Evolutionary conservation across 306 rosid species (phyloP), one percentile per base, ranked within the genome.

Genomic region (Elaeagnus macrophylla): DNA sequence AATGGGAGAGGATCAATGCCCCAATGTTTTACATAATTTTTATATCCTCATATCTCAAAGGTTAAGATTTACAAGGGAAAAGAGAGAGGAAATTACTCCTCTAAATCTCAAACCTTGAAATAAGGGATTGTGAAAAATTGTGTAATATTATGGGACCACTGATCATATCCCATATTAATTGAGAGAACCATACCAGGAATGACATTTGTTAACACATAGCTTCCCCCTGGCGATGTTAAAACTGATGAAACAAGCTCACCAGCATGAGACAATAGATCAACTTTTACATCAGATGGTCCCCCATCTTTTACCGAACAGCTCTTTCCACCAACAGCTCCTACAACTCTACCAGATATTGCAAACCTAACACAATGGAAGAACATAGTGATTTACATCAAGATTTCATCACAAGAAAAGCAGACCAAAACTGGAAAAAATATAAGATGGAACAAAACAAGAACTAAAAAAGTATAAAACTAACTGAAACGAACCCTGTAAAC

Each of bases 271-370:
- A 93, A 72, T 53, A 93, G 77, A 45, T 87, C 96, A 66, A 93
- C 80, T 39, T 81, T 83, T 38, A 93, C 80, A 72, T 82, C 75
- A 51, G 95, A 75, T 45, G 99, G 99, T 48, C 99, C 99, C 56
- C 85, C 96, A 55, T 79, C 71, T 64, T 79, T 67, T 69, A 57
- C 64, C 12, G 82, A 64, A 73, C 99, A 93, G 66, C 95, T 82
- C 77, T 77, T 64, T 54, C 94, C 99, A 7, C 99, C 95, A 47
- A 85, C 72, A 56, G 95, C 89, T 71, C 99, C 99, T 66, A 76
- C 72, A 12, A 93, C 95, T 76, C 75, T 87, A 71, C 95, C 99
- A 53, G 95, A 84, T 65, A 93, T 50, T 40, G 99, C 73, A 64
- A 93, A 93, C 77, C 99, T 93, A 63, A 77, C 59, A 52, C 62